Evolutionary conservation across 2,329 filamentous ascomycete species (phyloP), one percentile per base, ranked within the genome.

Genomic region (Cercospora canescens): DNA sequence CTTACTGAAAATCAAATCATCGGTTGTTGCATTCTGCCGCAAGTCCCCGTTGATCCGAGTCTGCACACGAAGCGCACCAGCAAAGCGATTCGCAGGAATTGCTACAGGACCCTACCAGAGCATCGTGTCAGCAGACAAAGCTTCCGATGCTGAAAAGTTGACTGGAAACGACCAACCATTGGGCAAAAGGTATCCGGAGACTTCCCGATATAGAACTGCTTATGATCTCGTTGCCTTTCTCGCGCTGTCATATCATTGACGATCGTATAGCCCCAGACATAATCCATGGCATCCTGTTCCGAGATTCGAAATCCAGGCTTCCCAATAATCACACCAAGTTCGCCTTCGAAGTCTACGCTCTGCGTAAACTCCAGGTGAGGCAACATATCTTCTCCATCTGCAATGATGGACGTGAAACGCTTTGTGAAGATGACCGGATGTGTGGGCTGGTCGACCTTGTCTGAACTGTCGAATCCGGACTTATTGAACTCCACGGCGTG

Each of bases 121-220:
- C 2, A 18, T 34, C 26, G 21, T 12, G 9, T 26, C 26, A 50
- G 45, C 21, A 28, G 8, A 55, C 1, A 26, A 59, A 69, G 39
- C 60, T 66, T 6, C 60, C 61, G 32, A 9, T 11, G 2, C n/a
- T 30, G 9, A 30, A 6, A 8, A 32, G 7, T 18, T n/a, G 32
- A 28, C 18, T n/a, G n/a, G 3, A 35, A 9, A 9, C 16, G 24
- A 68, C 64, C 48, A 67, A 83, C 81, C 78, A 87, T 86, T 0
- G 85, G 85, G 67, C 84, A 87, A 68, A 83, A 87, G 0, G 84
- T 86, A 71, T 87, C 84, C 0, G 81, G 75, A 0, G 82, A 85
- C 72, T 87, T 87, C 8, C 86, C 85, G 57, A 88, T 82, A 63
- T 83, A 87, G 72, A 87, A 88, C 67, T 88, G 86, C 72, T 87